A percentile compares a stretch with the other conserved stretches of the same genome.
phyloP scores from a whole-genome alignment of 176 grass and related monocot genomes.

The Oryza meridionalis region DNA sequence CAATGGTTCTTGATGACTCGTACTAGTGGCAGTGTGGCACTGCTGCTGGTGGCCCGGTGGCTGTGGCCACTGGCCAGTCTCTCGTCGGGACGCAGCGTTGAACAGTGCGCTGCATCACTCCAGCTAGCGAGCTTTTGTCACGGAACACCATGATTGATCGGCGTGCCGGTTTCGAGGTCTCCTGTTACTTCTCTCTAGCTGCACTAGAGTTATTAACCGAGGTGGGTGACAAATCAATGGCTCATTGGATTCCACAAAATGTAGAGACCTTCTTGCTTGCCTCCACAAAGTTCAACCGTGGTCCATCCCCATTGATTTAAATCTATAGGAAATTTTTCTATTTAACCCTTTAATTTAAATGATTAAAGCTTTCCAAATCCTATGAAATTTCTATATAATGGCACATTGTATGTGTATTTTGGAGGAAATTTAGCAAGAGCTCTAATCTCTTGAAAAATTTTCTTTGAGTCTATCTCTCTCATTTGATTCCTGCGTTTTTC shows the following conservation, averaged over 20 bases:
- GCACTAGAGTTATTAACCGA: neutral
- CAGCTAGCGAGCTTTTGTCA: neutral
- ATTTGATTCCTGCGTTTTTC: too few relatives aligned
- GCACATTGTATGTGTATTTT: too few relatives aligned
- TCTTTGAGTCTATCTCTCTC: too few relatives aligned
- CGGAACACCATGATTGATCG: constrained; percentile 8
- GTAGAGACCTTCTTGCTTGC: neutral
- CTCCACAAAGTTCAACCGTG: neutral
- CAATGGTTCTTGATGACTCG: neutral
- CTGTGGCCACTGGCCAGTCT: neutral
- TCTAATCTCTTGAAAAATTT: too few relatives aligned
- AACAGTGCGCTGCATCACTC: constrained; percentile 8
- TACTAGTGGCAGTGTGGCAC: neutral
- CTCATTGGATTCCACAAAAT: constrained; percentile 3
- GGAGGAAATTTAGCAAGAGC: too few relatives aligned
- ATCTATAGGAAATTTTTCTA: too few relatives aligned
- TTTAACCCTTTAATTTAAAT: too few relatives aligned
- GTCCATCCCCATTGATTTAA: too few relatives aligned
- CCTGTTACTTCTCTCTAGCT: neutral
- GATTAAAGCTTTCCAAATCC: too few relatives aligned
- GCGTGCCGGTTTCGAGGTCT: neutral
- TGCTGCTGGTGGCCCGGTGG: neutral
- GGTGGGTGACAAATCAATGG: neutral
- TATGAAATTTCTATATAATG: too few relatives aligned
- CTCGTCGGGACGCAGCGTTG: constrained; percentile 23